Evolutionary conservation across 1,139 yeast genomes (phyloP).

Genomic region (Williopsis jadinii): DNA sequence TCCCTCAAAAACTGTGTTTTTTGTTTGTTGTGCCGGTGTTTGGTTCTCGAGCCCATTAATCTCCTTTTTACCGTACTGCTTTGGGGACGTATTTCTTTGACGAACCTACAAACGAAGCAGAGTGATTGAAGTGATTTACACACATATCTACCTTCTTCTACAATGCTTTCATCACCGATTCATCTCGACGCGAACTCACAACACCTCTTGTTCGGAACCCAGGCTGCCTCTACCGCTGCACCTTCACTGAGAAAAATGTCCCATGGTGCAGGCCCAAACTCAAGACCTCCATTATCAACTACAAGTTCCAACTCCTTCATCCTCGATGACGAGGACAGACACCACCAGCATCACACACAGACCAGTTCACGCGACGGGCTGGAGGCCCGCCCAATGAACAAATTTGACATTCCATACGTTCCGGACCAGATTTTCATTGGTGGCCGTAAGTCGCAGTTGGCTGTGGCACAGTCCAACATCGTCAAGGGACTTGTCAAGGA

Average conservation of each 20-base stretch:
- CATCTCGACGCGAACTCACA: conserved; percentile 12
- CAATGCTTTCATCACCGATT: conserved; percentile 14
- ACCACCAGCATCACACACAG: conserved; percentile 2
- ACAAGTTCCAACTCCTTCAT: conserved; percentile 16
- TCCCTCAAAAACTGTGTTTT: too few relatives aligned
- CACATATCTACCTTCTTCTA: neutral
- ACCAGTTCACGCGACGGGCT: conserved; percentile 7
- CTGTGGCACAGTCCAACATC: conserved; percentile 77
- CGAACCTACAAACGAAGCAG: too few relatives aligned
- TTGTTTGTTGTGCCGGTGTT: too few relatives aligned
- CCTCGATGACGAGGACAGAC: conserved; percentile 15
- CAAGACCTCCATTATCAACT: conserved; percentile 10
- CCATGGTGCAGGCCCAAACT: conserved; percentile 6
- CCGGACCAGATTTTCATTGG: conserved; percentile 45
- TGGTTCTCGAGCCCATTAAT: too few relatives aligned
- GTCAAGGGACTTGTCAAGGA: conserved; percentile 56
- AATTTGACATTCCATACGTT: conserved; percentile 14
- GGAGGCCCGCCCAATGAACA: conserved; percentile 8
- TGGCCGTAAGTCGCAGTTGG: conserved; percentile 82
- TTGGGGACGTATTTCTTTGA: too few relatives aligned
- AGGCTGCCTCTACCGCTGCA: conserved; percentile 3
- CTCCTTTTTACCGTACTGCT: too few relatives aligned
- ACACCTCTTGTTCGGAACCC: conserved; percentile 12
- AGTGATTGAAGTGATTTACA: too few relatives aligned
- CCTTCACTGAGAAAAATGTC: conserved; percentile 14